Base-by-base conservation (phyloP, 345 rosid genomes). In the Laguncularia racemosa region DNA sequence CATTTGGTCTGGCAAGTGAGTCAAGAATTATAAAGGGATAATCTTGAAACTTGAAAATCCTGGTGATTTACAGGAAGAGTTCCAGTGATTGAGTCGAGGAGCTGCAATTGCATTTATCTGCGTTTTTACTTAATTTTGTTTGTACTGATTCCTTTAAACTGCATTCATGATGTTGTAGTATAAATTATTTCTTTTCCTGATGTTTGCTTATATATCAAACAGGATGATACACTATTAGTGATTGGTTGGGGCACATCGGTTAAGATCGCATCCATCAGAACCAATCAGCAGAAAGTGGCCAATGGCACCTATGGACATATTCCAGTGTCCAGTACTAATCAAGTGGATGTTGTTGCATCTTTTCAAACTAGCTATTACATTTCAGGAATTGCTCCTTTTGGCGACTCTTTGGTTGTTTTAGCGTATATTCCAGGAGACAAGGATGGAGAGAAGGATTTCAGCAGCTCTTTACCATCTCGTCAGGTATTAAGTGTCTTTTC, bases 371-470 rank as follows among this genome's bases (percentile, higher is more conserved):
- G 92, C 90, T 95, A 90, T 76, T 84, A 76, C 73, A 84, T 95
- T 78, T 95, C 99, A 50, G 99, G 99, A 79, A 84, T 95, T 82
- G 96, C 99, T 76, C 99, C 99, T 44, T 95, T 95, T 81, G 97
- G 96, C 58, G 99, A 95, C 79, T 75, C 91, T 68, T 79, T 95
- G 82, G 99, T 95, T 76, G 85, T 95, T 73, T 85, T 95, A 67
- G 97, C 99, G 53, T 95, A 88, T 70, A 81, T 90, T 67, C 87
- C 84, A 57, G 72, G 81, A 64, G 92, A 90, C 76, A 96, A 79
- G 74, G 81, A 87, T 56, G 85, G 89, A 18, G 90, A 77, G 69
- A 87, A 78, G 80, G 96, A 88, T 67, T 79, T 85, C 66, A 85
- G 78, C 67, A 88, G 77, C 68, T 63, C 73, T 21, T 52, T 83